phyloP scores from a whole-genome alignment of 2,329 filamentous ascomycete species.

The Anthostomella pinea region DNA sequence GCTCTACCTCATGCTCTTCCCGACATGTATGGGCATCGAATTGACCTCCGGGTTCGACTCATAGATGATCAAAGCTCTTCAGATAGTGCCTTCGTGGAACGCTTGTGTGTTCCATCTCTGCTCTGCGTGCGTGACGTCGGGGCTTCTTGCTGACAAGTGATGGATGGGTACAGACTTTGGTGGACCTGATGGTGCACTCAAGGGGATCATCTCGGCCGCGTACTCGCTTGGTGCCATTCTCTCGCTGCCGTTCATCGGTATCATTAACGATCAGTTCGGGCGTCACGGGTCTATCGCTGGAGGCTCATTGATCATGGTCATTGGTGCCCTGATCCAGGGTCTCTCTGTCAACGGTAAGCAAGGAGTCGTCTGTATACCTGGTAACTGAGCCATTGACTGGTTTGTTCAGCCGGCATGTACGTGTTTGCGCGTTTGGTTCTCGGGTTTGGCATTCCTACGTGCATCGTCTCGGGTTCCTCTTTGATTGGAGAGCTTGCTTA shows the following conservation, averaged over 20 bases:
- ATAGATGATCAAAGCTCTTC: slow-evolving; percentile 44
- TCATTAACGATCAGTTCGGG: slow-evolving; percentile 53
- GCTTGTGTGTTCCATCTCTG: slow-evolving; percentile 30
- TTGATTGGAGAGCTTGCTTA: slow-evolving; percentile 59
- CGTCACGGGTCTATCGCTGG: slow-evolving; percentile 56
- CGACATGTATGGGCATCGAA: slow-evolving; percentile 61
- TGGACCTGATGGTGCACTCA: slow-evolving; percentile 40
- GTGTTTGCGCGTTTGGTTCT: slow-evolving; percentile 58
- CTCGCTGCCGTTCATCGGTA: slow-evolving; percentile 55
- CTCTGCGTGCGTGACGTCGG: too few relatives aligned
- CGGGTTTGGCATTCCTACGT: slow-evolving; percentile 58
- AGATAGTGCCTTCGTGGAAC: slow-evolving; percentile 37
- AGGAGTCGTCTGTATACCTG: neutral
- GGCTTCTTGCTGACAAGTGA: slow-evolving; percentile 7
- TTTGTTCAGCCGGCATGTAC: slow-evolving; percentile 48
- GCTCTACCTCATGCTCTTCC: slow-evolving; percentile 57
- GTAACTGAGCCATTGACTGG: neutral
- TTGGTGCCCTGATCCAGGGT: slow-evolving; percentile 54
- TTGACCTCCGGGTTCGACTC: slow-evolving; percentile 45
- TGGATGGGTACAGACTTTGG: slow-evolving; percentile 38
- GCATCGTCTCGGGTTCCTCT: slow-evolving; percentile 57
- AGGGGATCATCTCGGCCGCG: slow-evolving; percentile 56
- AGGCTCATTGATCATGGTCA: slow-evolving; percentile 51
- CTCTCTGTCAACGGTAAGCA: slow-evolving; percentile 45
- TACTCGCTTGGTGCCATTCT: slow-evolving; percentile 60